A percentile compares a stretch with the other conserved stretches of the same genome.
phyloP scores from a whole-genome alignment of 495 filamentous ascomycete genomes.

The Staphylotrichum tortipilum region DNA sequence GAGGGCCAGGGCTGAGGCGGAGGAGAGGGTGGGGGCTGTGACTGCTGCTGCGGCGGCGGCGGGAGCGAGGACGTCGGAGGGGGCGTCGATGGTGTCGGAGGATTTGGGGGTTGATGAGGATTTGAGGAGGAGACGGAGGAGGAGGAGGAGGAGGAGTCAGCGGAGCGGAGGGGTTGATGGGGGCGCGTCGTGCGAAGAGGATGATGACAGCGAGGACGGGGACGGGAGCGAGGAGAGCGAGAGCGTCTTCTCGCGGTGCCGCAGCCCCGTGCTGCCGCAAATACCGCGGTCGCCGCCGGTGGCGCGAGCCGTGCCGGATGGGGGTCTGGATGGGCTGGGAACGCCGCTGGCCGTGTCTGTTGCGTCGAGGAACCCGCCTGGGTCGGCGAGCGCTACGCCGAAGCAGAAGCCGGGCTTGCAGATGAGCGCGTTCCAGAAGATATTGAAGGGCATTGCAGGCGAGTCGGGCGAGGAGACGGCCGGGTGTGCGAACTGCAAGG shows the following conservation, averaged over 20 bases:
- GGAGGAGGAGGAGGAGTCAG: conserved; percentile 15
- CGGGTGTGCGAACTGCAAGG: conserved; percentile 51
- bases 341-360: background rate
- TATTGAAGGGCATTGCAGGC: conserved; percentile 40
- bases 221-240: conserved; percentile 50
- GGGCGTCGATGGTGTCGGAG: conserved; percentile 33
- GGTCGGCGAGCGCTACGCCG: conserved; percentile 3
- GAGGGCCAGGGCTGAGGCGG: conserved; percentile 44
- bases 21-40: too few relatives aligned
- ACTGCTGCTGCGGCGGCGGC: background rate
- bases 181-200: conserved; percentile 45
- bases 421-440: conserved; percentile 42
- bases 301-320: background rate
- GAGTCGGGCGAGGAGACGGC: conserved; percentile 12
- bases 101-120: conserved; percentile 47
- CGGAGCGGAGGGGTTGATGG: conserved; percentile 11
- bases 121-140: conserved; percentile 31
- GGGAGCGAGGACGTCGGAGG: background rate
- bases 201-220: conserved; percentile 48
- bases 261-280: conserved; percentile 38
- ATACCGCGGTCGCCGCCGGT: background rate
- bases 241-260: conserved; percentile 55
- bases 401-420: conserved; percentile 19
- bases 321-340: background rate
- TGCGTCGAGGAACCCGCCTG: background rate